Conservation (phyloP, 441 rosid species). For the Omphalea diandra region DNA sequence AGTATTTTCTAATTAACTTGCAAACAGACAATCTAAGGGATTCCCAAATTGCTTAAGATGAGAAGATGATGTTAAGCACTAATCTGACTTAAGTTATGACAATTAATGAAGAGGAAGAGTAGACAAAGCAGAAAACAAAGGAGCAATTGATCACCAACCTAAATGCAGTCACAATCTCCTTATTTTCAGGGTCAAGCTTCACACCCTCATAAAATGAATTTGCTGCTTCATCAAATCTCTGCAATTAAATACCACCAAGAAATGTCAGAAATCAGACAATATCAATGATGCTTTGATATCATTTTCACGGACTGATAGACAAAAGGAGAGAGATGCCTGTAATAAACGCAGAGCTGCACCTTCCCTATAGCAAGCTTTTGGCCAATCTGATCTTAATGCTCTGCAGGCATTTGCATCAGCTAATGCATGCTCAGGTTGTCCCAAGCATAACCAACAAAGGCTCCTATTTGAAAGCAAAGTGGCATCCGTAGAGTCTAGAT, state of each 20-base stretch:
- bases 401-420: conserved; percentile 79
- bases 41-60: not conserved
- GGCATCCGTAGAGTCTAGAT: conserved; percentile 75
- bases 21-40: not conserved
- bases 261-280: conserved; percentile 16
- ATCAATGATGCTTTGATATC: not conserved
- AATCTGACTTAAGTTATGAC: too few species aligned
- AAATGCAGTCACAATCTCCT: conserved; percentile 71
- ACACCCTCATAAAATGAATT: conserved; percentile 91
- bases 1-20: not conserved
- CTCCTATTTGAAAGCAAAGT: conserved; percentile 83
- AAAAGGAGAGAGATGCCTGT: conserved; percentile 41
- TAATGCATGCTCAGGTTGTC: conserved; percentile 76
- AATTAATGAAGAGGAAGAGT: not conserved
- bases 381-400: conserved; percentile 74
- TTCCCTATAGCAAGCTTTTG: conserved; percentile 90
- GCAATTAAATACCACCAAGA: conserved; percentile 20
- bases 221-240: conserved; percentile 95
- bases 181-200: conserved; percentile 72
- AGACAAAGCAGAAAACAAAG: not conserved
- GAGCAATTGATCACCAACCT: conserved; percentile 42
- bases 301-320: not conserved
- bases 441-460: conserved; percentile 80
- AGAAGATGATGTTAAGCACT: not conserved
- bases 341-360: conserved; percentile 82